Conservation (phyloP, 306 rosid species). For the Medicago arabica region DNA sequence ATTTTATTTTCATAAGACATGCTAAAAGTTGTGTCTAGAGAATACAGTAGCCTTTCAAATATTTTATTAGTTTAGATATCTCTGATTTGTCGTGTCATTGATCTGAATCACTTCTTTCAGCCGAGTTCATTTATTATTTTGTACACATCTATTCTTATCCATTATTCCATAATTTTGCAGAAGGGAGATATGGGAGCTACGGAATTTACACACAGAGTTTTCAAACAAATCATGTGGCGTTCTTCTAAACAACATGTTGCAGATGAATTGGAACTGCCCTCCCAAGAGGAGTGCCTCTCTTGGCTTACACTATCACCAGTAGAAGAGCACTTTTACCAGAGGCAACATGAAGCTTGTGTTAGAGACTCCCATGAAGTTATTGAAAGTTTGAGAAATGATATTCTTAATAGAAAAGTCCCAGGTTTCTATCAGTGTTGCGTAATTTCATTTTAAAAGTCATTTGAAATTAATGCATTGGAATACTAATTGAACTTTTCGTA, state of each 20-base stretch:
- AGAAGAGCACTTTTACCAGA: constrained; percentile 95
- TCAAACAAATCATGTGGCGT: constrained; percentile 96
- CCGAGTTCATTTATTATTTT: not conserved
- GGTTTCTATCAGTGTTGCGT: constrained; percentile 55
- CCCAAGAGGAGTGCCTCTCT: constrained; percentile 88
- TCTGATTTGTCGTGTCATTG: constrained; percentile 15
- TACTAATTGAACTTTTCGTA: constrained; percentile 47
- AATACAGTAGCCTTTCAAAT: not conserved
- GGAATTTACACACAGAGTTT: constrained; percentile 77
- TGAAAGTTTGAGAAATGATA: constrained; percentile 75
- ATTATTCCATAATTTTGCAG: constrained; percentile 55
- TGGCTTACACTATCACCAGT: constrained; percentile 90
- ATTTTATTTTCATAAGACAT: constrained; percentile 30
- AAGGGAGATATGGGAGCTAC: constrained; percentile 76
- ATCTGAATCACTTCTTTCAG: constrained; percentile 18
- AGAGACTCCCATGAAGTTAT: constrained; percentile 83
- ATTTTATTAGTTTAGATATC: constrained; percentile 27
- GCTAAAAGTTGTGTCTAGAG: constrained; percentile 25
- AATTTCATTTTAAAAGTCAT: constrained; percentile 45
- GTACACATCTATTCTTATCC: constrained; percentile 30
- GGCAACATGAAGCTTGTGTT: constrained; percentile 95
- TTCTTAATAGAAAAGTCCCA: constrained; percentile 65
- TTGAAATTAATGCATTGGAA: constrained; percentile 38
- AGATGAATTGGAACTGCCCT: constrained; percentile 92
- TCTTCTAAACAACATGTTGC: constrained; percentile 81